Percentiles rank a stretch among this genome's conserved stretches.
Evolutionary conservation across 2,329 filamentous ascomycete species (phyloP).

Genomic region (Teratosphaeria gauchensis): DNA sequence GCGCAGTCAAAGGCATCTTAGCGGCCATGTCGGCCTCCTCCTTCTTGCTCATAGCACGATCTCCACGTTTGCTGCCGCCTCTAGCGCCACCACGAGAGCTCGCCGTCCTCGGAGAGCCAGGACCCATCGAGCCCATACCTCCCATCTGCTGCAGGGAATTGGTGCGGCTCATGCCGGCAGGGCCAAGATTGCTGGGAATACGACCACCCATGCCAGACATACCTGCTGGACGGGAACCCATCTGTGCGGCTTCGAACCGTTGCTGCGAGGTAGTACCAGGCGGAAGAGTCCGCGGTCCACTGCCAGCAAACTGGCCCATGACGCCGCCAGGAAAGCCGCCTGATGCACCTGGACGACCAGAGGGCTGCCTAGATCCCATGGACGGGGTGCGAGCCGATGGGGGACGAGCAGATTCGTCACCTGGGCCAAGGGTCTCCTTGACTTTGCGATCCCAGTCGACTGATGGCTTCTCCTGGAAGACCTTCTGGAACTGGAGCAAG

Average conservation of each 20-base stretch:
- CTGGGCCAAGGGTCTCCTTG: slow-evolving; percentile 62
- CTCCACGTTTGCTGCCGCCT: slow-evolving; percentile 48
- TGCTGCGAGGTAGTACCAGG: slow-evolving; percentile 68
- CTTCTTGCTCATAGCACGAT: slow-evolving; percentile 39
- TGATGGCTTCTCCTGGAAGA: slow-evolving; percentile 95
- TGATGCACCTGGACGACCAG: slow-evolving; percentile 26
- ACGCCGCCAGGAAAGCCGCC: slow-evolving; percentile 36
- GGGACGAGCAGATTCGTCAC: slow-evolving; percentile 43
- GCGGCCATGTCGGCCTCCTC: slow-evolving; percentile 64
- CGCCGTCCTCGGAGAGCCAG: slow-evolving; percentile 57
- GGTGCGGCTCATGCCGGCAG: slow-evolving; percentile 45
- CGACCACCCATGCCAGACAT: slow-evolving; percentile 44
- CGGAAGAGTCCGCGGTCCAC: slow-evolving; percentile 48
- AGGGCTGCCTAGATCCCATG: slow-evolving; percentile 39
- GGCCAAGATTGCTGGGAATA: slow-evolving; percentile 44
- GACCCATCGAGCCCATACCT: slow-evolving; percentile 41
- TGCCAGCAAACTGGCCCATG: slow-evolving; percentile 47
- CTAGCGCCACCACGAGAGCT: slow-evolving; percentile 39
- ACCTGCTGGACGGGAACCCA: slow-evolving; percentile 10
- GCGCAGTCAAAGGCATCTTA: slow-evolving; percentile 83
- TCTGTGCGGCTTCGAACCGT: slow-evolving; percentile 46
- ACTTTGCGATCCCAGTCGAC: slow-evolving; percentile 87
- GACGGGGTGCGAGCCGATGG: slow-evolving; percentile 41
- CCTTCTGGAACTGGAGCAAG: slow-evolving; percentile 87
- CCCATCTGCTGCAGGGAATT: slow-evolving; percentile 50